Evolutionary conservation across 2,329 filamentous ascomycete species (phyloP), one percentile per base, ranked within the genome.

Genomic region (Monosporascus sp.): DNA sequence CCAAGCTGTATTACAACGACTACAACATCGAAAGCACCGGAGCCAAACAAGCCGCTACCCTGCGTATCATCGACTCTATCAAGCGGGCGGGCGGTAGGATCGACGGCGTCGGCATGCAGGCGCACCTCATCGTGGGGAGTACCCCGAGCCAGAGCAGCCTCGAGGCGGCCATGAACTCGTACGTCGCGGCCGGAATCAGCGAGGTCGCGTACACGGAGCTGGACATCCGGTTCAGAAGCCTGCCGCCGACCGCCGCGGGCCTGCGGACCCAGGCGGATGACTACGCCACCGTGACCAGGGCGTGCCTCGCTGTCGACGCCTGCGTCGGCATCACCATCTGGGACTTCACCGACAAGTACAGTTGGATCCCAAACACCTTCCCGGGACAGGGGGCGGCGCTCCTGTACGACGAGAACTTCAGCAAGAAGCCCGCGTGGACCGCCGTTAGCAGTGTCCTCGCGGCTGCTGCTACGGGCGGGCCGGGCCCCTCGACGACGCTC

Each of bases 171-270:
- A 77, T 84, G 51, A 62, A 71, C 48, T 70, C 75, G 43, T 86
- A 82, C 70, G 73, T 75, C 2, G 69, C 71, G 1, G 73, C 81
- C 2, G 76, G 75, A 5, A 68, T 83, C 5, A 59, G 51, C 36
- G 82, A 86, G 55, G 78, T 84, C 5, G 81, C 81, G 5, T 76
- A 83, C 64, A 86, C 83, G 1, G 83, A 86, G 70, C 70, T 86
- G 22, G 83, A 86, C 63, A 79, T 86, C 56, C 73, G 82, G 31
- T 76, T 78, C 52, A 63, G 64, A 2, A 64, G 63, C 5, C 65
- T 83, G 14, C 80, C 82, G 0, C 66, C 76, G 3, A 73, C 68
- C 14, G 60, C 66, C 3, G 61, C 69, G 6, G 73, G 72, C 36
- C 66, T 76, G 40, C 61, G 65, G 16, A 72, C 75, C 54, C 80